Evolutionary conservation across 495 filamentous ascomycete genomes (phyloP), one percentile per base, ranked within the genome.

Genomic region (Amniculicola lignicola): DNA sequence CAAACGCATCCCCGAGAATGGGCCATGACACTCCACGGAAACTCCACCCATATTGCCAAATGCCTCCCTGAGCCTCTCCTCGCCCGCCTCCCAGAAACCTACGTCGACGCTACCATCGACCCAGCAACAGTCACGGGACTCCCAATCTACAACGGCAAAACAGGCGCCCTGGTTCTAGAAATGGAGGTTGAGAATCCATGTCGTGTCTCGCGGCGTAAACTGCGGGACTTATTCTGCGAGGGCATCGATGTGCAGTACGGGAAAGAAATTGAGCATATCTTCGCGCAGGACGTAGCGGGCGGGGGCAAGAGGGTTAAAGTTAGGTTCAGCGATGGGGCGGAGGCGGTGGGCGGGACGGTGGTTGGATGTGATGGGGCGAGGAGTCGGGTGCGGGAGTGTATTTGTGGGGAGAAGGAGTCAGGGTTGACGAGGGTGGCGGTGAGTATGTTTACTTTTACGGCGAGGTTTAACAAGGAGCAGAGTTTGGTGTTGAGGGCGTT

Each of bases 181-280:
- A 37, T 60, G 50, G 29, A 19, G 10, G 28, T 15, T 24, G 35
- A 24, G 18, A 47, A 24, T 14, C 35, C 50, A 27, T 38, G 40
- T 10, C 18, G 57, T 5, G 57, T 60, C 22, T 37, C 25, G 12
- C 29, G 57, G 16, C 36, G 22, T 10, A 60, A 60, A 50, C 28
- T 60, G 31, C 24, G 57, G 21, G 19, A 37, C 2, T 23, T 40
- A 4, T 53, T 46, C 16, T 21, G 14, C 1, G 38, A 44, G 22
- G 35, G 40, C 1, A 11, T 53, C 9, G 50, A 45, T 12, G 23
- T 38, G 3, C 19, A 62, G 61, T 51, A 61, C 18, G 61, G 45
- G 9, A 57, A 62, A 29, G 37, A 48, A 16, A 25, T 62, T 19
- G 29, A 43, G 19, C 66, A 59, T 11, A 23, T 22, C 38, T 68